Base-by-base conservation (phyloP, 1,284 basidiomycete species). In the Laetiporus sulphureus region DNA sequence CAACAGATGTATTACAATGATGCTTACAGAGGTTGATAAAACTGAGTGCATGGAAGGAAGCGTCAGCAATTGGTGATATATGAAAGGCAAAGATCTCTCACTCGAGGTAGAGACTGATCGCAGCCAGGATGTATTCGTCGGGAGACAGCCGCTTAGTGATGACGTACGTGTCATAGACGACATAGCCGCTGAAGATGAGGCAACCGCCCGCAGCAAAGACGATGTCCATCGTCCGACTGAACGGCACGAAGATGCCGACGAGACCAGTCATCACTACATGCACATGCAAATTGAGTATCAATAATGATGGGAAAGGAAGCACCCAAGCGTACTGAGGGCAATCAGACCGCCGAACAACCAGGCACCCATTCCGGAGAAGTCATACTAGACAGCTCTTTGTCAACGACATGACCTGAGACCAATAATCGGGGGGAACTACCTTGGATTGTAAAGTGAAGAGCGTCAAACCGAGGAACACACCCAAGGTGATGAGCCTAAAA, bases 71-170 rank as follows among this genome's bases (percentile, higher is more conserved):
- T 32, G 54, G 79, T 39, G 8, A 21, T 11, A 16, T 41, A 15
- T 48, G 38, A n/a, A 30, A 23, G 42, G 42, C 18, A 37, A 27
- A 32, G 30, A 34, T 33, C 12, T 73, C 76, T 51, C 59, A 85
- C 82, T 92, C 89, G 44, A 92, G 82, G 63, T 92, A 95, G 29
- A 95, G 77, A 51, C 79, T 85, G 60, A 95, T 83, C 34, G 85
- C 74, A 36, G 82, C 91, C 66, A 91, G 69, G 48, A 93, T 91
- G 65, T 77, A 93, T 59, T 94, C 91, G 50, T 93, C 91, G 1
- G 89, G 87, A 11, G 83, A 87, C 25, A 93, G 67, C 42, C 79
- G 75, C 48, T 76, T 78, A 62, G 84, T 88, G 64, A 95, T 90
- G 46, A 81, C 61, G 61, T 84, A 89, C 2, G 91, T 95, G 59